These are phyloP conservation scores for Monilinia laxa DNA, from an alignment of 2,329 filamentous ascomycete species.

Conservation along the genomic window DNA sequence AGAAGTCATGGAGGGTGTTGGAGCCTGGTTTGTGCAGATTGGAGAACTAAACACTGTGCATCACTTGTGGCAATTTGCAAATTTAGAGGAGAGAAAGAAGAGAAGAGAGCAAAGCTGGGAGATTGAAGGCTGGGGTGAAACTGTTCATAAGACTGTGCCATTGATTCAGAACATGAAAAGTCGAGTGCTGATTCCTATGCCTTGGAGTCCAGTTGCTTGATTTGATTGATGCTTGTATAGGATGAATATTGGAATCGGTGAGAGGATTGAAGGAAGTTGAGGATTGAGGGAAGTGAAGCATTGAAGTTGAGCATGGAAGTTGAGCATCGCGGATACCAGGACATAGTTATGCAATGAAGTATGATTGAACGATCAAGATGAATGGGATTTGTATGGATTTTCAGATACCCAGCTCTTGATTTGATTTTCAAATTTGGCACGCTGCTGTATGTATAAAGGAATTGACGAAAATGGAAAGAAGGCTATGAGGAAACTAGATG, in stretches of 20 bases:
- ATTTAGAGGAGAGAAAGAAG: slow-evolving; percentile 88
- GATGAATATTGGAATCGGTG: neutral
- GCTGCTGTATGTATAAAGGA: slow-evolving; percentile 28
- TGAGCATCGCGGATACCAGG: slow-evolving; percentile 14
- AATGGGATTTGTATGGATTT: neutral
- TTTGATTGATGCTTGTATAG: neutral
- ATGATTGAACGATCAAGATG: slow-evolving; percentile 2
- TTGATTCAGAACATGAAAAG: slow-evolving; percentile 97
- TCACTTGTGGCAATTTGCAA: slow-evolving; percentile 97
- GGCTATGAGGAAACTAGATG: neutral
- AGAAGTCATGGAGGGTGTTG: slow-evolving; percentile 97
- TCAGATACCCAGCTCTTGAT: slow-evolving; percentile 3
- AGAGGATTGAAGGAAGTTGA: slow-evolving; percentile 1
- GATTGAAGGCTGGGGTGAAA: slow-evolving; percentile 93
- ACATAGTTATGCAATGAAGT: slow-evolving; percentile 4
- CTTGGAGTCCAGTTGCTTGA: slow-evolving; percentile 83
- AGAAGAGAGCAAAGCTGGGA: slow-evolving; percentile 94
- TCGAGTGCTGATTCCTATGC: slow-evolving; percentile 87
- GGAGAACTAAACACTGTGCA: slow-evolving; percentile 97
- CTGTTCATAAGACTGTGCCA: slow-evolving; percentile 97
- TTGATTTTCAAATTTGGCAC: neutral
- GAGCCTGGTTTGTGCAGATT: slow-evolving; percentile 98
- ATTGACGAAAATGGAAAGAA: neutral
- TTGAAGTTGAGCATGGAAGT: neutral
- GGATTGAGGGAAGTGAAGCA: too few relatives aligned